Evolutionary conservation across 2,329 filamentous ascomycete species (phyloP), one percentile per base, ranked within the genome.

Genomic region (Seiridium cupressi): DNA sequence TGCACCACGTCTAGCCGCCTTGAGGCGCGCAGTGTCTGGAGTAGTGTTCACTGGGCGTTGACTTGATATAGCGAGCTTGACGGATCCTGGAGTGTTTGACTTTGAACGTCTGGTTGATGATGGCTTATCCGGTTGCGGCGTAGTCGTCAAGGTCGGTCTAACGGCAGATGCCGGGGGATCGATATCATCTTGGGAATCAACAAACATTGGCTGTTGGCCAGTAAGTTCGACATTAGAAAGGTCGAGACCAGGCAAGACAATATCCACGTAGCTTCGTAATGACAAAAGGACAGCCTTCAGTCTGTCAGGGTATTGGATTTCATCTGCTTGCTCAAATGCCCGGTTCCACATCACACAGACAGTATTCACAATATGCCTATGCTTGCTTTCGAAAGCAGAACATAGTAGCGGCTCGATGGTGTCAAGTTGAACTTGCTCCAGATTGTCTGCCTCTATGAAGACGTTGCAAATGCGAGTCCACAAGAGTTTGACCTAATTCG

Each of bases 341-440:
- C 74, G 71, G 65, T 93, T 93, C 92, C 92, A 97, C 62, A 79
- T 66, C 32, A 76, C 75, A 44, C 78, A 74, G 18, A 81, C 75
- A 68, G 69, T 79, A 72, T 74, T 86, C 63, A 77, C 90, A 66
- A 78, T 83, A 61, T 72, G 76, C 60, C 69, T 76, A 68, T 81
- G 89, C 72, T 77, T 88, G 76, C 77, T 88, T 64, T 73, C 82
- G 73, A 83, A 89, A 1, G 81, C 84, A 9, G 82, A 80, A 47
- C 79, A 81, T 13, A 89, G 69, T 4, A 89, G 69, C 3, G 74
- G 71, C 64, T 89, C 84, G 3, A 92, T 72, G 1, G 77, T 71
- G 7, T 76, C 76, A 9, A 88, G 77, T 4, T 86, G 77, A 18
- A 77, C 70, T 11, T 76, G 74, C 5, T 76, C 73, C 0, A 78